These are phyloP conservation scores for Scheffersomyces quercinus DNA, from an alignment of 1,139 yeast genomes.

Conservation along the genomic window DNA sequence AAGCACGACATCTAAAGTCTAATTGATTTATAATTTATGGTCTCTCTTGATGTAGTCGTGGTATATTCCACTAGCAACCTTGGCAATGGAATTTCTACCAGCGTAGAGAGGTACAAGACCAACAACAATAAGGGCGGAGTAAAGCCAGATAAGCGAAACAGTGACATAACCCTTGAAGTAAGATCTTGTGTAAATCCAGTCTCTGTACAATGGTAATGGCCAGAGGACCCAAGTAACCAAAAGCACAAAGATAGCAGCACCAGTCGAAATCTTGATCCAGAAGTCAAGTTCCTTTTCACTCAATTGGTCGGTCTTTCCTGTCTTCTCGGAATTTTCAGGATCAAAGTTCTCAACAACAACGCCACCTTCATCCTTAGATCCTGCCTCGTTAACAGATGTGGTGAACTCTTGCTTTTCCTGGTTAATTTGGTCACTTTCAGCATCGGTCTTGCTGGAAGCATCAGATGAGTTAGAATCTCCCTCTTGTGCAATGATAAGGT, in stretches of 20 bases:
- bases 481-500: constrained; percentile 16
- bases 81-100: constrained; percentile 30
- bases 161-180: constrained; percentile 45
- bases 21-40: background rate
- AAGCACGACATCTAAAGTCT: no score
- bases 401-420: constrained; percentile 4
- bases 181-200: constrained; percentile 39
- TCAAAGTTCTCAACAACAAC: background rate
- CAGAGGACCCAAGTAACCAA: constrained; percentile 41
- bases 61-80: constrained; percentile 22
- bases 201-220: constrained; percentile 50
- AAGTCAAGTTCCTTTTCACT: constrained; percentile 14
- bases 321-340: background rate
- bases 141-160: constrained; percentile 41
- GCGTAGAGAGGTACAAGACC: constrained; percentile 41
- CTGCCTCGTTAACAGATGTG: background rate
- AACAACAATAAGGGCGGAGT: constrained; percentile 28
- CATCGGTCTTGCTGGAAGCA: constrained; percentile 1
- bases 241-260: constrained; percentile 25
- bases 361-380: background rate
- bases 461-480: constrained; percentile 8
- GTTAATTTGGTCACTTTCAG: constrained; percentile 1
- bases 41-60: constrained; percentile 3
- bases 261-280: constrained; percentile 31
- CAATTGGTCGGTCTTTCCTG: constrained; percentile 5